Conservation (phyloP, 1,284 basidiomycete species). For the Paramarasmius palmivorus region DNA sequence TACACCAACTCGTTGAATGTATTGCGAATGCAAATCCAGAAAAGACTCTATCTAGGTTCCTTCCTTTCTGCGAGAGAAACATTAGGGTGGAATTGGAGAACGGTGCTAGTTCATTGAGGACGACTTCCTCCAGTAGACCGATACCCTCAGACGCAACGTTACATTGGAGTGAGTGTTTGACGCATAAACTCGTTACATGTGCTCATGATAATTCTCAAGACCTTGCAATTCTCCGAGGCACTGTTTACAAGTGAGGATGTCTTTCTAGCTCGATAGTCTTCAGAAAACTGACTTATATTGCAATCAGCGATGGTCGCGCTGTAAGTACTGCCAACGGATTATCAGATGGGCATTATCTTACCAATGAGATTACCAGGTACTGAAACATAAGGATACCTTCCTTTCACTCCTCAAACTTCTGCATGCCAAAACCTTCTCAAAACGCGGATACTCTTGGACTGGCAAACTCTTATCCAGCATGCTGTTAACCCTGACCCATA, state of each 20-base stretch:
- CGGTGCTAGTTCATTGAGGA: conserved; percentile 84
- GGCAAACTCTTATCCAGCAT: conserved; percentile 80
- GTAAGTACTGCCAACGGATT: too few species aligned
- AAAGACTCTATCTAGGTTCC: conserved; percentile 77
- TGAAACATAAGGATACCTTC: conserved; percentile 66
- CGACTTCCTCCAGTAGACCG: conserved; percentile 74
- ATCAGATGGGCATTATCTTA: too few species aligned
- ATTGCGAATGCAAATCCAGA: conserved; percentile 79
- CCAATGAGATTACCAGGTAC: too few species aligned
- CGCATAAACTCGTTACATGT: conserved; percentile 1
- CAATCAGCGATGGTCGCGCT: conserved; percentile 58
- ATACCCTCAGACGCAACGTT: conserved; percentile 84
- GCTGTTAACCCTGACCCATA: conserved; percentile 76
- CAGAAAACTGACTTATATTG: conserved; percentile 2
- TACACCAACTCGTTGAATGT: conserved; percentile 86
- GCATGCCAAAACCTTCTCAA: conserved; percentile 74
- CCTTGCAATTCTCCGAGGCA: conserved; percentile 67
- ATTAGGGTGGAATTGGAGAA: conserved; percentile 81
- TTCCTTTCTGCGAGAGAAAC: conserved; percentile 72
- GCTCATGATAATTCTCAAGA: conserved; percentile 37
- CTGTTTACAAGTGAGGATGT: conserved; percentile 64
- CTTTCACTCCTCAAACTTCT: conserved; percentile 69
- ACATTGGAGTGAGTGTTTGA: conserved; percentile 73
- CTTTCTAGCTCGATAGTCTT: conserved; percentile 5
- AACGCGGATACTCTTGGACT: conserved; percentile 83